Evolutionary conservation across 345 rosid species (phyloP), one percentile per base, ranked within the genome.

Genomic region (Trapa bicornis): DNA sequence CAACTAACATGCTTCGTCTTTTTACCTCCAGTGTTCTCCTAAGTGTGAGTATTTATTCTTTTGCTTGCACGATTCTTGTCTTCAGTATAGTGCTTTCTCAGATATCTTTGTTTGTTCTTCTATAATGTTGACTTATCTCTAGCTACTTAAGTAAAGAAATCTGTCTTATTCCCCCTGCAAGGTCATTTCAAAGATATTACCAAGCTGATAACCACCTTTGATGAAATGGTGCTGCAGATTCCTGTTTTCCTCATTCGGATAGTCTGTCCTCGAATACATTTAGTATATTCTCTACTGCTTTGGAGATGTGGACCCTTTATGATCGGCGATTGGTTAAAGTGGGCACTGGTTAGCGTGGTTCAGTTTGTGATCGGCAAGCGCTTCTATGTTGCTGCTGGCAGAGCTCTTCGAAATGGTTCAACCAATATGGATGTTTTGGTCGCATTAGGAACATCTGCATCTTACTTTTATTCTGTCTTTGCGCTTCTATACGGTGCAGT

Each of bases 381-480:
- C 37, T 95, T 95, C 81, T 91, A 95, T 67, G 68, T 89, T 60
- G 99, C 96, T 17, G 99, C 99, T 61, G 91, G 87, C 72, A 86
- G 99, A 83, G 99, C 99, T 73, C 97, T 95, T 77, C 87, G 96
- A 74, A 95, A 95, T 76, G 92, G 99, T 77, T 85, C 99, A 70
- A 86, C 96, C 76, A 95, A 95, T 82, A 95, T 95, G 99, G 99
- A 95, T 78, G 99, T 95, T 75, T 75, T 95, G 79, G 99, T 95
- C 67, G 97, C 89, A 37, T 70, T 95, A 80, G 97, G 97, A 73
- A 95, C 99, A 33, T 86, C 99, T 2, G 96, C 97, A 2, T 80
- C 97, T 53, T 95, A 95, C 78, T 89, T 89, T 78, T 95, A 95
- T 81, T 95, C 99, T 69, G 97, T 95, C 70, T 82, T 84, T 45